A percentile compares a stretch with the other conserved stretches of the same genome.
Evolutionary conservation across 2,329 filamentous ascomycete species (phyloP).

Genomic region (Huntiella abstrusa): DNA sequence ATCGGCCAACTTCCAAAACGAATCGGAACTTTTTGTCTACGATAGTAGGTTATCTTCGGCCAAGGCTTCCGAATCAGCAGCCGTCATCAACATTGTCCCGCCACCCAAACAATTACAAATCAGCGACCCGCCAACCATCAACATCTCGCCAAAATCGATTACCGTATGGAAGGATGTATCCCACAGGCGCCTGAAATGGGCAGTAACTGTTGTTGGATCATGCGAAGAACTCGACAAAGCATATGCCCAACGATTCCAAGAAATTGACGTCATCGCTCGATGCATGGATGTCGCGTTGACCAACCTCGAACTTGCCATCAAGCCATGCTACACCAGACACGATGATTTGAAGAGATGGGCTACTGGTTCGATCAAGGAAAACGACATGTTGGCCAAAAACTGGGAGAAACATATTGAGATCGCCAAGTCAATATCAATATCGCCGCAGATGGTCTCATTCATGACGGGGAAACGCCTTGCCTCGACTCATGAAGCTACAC

Average conservation of each 20-base stretch:
- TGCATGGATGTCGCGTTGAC: constrained; percentile 70
- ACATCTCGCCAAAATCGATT: constrained; percentile 61
- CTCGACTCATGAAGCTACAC: constrained; percentile 32
- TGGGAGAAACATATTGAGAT: constrained; percentile 53
- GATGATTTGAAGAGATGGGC: constrained; percentile 54
- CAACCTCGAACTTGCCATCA: constrained; percentile 62
- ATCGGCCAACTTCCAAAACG: constrained; percentile 56
- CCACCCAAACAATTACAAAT: constrained; percentile 20
- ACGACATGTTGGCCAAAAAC: constrained; percentile 39
- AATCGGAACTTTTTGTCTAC: constrained; percentile 87
- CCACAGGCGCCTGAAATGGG: constrained; percentile 64
- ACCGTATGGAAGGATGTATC: constrained; percentile 81
- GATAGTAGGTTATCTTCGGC: constrained; percentile 57
- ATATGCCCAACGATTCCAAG: constrained; percentile 47
- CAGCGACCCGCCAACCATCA: constrained; percentile 55
- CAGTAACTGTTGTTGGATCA: constrained; percentile 47
- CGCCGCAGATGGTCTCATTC: constrained; percentile 44
- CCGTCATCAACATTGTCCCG: constrained; percentile 29
- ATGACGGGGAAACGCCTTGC: constrained; percentile 32
- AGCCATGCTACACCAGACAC: constrained; percentile 52
- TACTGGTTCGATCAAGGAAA: constrained; percentile 46
- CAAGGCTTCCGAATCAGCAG: constrained; percentile 26
- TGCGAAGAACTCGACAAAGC: constrained; percentile 44
- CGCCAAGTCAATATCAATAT: constrained; percentile 44
- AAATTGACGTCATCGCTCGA: constrained; percentile 58